Evolutionary conservation across 179 eudicot genomes (phyloP), one percentile per base, ranked within the genome.

Genomic region (Patellifolia procumbens): DNA sequence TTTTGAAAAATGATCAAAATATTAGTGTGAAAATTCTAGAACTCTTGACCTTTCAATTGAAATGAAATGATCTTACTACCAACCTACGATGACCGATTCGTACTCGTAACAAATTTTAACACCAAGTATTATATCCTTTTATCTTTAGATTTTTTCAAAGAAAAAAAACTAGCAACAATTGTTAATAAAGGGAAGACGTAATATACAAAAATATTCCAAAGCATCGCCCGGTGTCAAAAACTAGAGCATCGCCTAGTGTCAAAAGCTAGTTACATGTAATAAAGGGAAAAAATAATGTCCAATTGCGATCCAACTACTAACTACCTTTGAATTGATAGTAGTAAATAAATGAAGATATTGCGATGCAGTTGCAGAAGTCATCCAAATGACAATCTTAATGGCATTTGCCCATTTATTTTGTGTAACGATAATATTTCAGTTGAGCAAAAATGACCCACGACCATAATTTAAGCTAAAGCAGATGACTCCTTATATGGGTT

Each of bases 291-390:
- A 7, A 31, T 51, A 55, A n/a, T 37, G 31, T 52, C 24, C 43
- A 61, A 32, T 70, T 66, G 53, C 19, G 26, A 20, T 11, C 60
- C 77, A 81, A 81, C 83, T 49, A 28, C 80, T 72, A 76, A 81
- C 83, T 52, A 51, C 80, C 73, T 46, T 52, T 43, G 72, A 43
- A 72, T 71, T 80, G 72, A 72, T 72, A 80, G 28, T 63, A 53
- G 59, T 53, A 53, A 53, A 53, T 20, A n/a, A 53, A 53, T 52
- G 67, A 56, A n/a, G 13, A 5, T 9, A 39, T 39, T 80, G 79
- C 35, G 75, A 32, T 42, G 55, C 61, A 64, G 76, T 72, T 58
- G 81, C 81, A 77, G 37, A 60, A 48, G 63, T 49, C 26, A 48
- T 26, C 24, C 39, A 37, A 13, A 53, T 78, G 55, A 22, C 75